Conservation (phyloP, 2,329 filamentous ascomycete species). For the Alternaria hordeiaustralica region DNA sequence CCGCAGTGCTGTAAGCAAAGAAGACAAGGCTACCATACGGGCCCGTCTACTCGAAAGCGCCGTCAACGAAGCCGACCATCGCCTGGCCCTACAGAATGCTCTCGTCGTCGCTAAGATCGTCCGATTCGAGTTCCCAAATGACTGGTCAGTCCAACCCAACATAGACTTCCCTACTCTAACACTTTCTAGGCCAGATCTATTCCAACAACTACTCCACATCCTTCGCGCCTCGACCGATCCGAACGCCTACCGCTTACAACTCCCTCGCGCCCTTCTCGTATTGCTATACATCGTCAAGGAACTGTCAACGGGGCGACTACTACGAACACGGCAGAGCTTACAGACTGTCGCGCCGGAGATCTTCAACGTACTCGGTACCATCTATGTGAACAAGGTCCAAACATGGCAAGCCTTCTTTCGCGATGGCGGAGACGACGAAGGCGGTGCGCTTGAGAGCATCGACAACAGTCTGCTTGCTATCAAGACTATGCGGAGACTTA, state of each 20-base stretch:
- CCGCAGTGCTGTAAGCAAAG: constrained; percentile 63
- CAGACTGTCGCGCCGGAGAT: constrained; percentile 83
- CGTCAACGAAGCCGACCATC: constrained; percentile 75
- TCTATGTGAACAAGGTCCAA: constrained; percentile 77
- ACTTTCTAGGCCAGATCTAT: constrained; percentile 44
- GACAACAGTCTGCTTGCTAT: constrained; percentile 79
- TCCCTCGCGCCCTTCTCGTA: constrained; percentile 76
- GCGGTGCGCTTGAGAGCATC: constrained; percentile 68
- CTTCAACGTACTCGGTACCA: constrained; percentile 76
- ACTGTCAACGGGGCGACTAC: constrained; percentile 78
- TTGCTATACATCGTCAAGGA: constrained; percentile 91
- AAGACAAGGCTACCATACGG: constrained; percentile 80
- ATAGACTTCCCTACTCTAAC: constrained; percentile 15
- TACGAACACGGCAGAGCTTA: constrained; percentile 75
- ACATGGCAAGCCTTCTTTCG: constrained; percentile 70
- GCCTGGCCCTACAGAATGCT: constrained; percentile 85
- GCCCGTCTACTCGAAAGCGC: constrained; percentile 77
- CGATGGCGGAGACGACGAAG: constrained; percentile 64
- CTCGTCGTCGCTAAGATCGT: constrained; percentile 87
- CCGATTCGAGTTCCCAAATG: constrained; percentile 84
- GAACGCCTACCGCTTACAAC: constrained; percentile 67
- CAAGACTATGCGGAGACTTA: constrained; percentile 78
- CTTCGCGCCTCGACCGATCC: constrained; percentile 64
- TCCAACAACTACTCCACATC: constrained; percentile 55
- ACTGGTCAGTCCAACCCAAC: constrained; percentile 67